Base-by-base conservation (phyloP, 1,284 basidiomycete species). In the Binderoboletus segoi region DNA sequence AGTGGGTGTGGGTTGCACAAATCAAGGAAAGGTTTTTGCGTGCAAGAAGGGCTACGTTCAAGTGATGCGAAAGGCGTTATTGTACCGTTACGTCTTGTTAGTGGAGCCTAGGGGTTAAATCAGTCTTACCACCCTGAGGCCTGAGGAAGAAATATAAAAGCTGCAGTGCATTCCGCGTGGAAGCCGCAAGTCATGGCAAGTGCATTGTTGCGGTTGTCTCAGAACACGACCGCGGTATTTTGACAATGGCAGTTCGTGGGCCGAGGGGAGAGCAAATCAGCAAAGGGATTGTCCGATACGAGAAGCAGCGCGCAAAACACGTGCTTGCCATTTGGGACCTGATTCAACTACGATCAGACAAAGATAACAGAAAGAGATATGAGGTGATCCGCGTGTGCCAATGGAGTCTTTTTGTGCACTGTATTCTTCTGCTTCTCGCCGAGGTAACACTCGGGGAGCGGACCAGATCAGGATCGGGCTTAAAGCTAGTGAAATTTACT, bases 301-400 rank as follows among this genome's bases (percentile, higher is more conserved):
- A 38, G 47, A 21, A 11, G 38, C 32, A 65, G 47, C 44, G 53
- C 54, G 55, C 11, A 10, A 43, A 30, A 49, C 56, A 48, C 51
- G 51, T 56, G 53, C 32, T 26, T 20, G 30, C 11, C 45, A 26
- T 55, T 46, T 44, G 18, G 21, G 23, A 24, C 20, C 13, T 16
- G 24, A 33, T 45, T 42, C 37, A 12, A 18, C 38, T 33, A 38
- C 26, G 42, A 56, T 59, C 18, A 44, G 50, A 35, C 23, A 30
- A 15, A 48, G 42, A 51, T 53, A 18, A 37, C 40, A 13, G 13
- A 28, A 58, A 41, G 26, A 40, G 32, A 20, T 44, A 30, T 20
- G 13, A 51, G 49, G 10, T 35, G 33, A 42, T 50, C 53, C 5
- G 28, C 28, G 10, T 30, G 10, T 30, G n/a, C n/a, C n/a, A n/a